Percentiles rank a stretch among this genome's conserved stretches.
Conservation (phyloP, 148 eudicot genomes). For the Amaranthus palmeri region DNA sequence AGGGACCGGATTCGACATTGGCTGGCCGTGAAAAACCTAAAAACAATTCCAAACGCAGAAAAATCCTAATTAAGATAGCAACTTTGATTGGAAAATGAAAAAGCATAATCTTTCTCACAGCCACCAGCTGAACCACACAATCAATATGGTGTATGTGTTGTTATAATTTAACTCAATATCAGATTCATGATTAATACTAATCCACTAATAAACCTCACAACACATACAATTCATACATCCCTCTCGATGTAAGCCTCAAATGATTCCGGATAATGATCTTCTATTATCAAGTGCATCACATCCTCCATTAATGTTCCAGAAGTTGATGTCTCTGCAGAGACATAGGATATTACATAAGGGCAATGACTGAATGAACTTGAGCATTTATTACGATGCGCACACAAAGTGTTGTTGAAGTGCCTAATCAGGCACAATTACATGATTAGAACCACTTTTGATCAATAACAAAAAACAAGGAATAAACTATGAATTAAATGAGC, state of each 20-base stretch:
- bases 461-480: too few relatives aligned
- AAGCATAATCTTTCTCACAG: background rate
- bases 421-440: too few relatives aligned
- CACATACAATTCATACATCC: background rate
- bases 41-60: constrained; percentile 6
- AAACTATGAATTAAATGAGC: too few relatives aligned
- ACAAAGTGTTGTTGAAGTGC: constrained; percentile 47
- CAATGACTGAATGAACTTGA: constrained; percentile 40
- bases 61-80: constrained; percentile 6
- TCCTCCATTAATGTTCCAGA: constrained; percentile 86
- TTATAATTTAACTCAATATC: constrained; percentile 5
- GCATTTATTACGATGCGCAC: constrained; percentile 48
- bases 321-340: constrained; percentile 89
- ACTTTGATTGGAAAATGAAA: constrained; percentile 8
- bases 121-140: background rate
- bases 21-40: constrained; percentile 61
- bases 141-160: background rate
- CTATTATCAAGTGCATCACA: constrained; percentile 65
- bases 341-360: constrained; percentile 81
- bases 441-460: too few relatives aligned
- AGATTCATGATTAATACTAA: background rate
- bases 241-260: constrained; percentile 46
- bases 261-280: constrained; percentile 40
- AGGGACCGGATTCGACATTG: constrained; percentile 49
- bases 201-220: background rate